Evolutionary conservation across 73 alveolate genomes (phyloP).

Genomic region (Breviolum minutum): DNA sequence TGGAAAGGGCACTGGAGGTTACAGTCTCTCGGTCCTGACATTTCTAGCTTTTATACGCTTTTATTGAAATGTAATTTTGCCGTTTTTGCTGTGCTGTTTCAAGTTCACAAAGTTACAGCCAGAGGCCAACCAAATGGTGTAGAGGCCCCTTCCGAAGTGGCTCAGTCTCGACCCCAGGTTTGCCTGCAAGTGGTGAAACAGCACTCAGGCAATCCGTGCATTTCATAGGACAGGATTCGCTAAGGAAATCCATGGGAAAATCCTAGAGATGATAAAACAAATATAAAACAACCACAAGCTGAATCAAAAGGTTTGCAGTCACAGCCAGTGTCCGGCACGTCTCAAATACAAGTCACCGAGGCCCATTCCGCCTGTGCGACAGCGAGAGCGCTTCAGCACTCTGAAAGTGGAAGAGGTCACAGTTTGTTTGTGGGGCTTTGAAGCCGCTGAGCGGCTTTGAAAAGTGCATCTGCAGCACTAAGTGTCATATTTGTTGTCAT

Average conservation of each 20-base stretch:
- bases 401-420: conserved; percentile 19
- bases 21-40: neutral
- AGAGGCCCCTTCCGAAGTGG: neutral
- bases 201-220: neutral
- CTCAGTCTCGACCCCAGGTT: neutral
- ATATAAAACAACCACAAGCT: too few relatives aligned
- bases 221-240: too few relatives aligned
- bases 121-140: too few relatives aligned
- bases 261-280: too few relatives aligned
- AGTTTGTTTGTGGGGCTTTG: neutral
- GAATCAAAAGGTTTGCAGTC: too few relatives aligned
- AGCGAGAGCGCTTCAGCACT: conserved; percentile 63
- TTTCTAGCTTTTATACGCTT: too few relatives aligned
- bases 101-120: too few relatives aligned
- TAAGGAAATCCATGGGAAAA: neutral
- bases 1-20: neutral
- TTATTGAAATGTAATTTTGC: too few relatives aligned
- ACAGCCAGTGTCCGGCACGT: too few relatives aligned
- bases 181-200: neutral
- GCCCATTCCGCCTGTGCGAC: conserved; percentile 83
- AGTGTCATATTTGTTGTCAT: too few relatives aligned
- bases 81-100: too few relatives aligned
- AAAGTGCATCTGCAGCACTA: too few relatives aligned
- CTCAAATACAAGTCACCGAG: neutral
- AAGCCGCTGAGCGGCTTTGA: neutral